These are phyloP conservation scores for Paramyrothecium roridum DNA, from an alignment of 2,329 filamentous ascomycete species.

Conservation along the genomic window DNA sequence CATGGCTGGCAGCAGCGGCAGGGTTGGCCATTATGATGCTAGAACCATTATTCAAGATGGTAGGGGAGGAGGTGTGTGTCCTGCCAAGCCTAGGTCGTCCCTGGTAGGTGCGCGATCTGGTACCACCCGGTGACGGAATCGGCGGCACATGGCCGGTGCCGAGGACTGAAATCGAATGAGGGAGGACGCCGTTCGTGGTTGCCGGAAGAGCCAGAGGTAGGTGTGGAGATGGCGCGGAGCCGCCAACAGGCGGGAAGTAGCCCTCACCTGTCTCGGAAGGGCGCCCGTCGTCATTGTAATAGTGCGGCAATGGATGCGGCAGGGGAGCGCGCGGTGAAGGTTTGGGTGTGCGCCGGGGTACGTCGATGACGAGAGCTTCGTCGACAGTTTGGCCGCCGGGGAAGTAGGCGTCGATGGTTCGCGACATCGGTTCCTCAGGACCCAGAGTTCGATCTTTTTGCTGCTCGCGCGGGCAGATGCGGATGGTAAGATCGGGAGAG, in stretches of 20 bases:
- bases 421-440: constrained; percentile 80
- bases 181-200: constrained; percentile 33
- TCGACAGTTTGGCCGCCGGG: constrained; percentile 84
- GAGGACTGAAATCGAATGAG: constrained; percentile 76
- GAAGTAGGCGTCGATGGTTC: constrained; percentile 77
- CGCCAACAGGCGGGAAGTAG: constrained; percentile 72
- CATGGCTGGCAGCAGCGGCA: constrained; percentile 29
- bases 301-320: constrained; percentile 30
- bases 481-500: constrained; percentile 80
- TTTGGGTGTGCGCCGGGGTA: constrained; percentile 76
- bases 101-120: constrained; percentile 51
- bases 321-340: constrained; percentile 63
- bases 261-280: constrained; percentile 70
- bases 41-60: constrained; percentile 51
- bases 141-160: constrained; percentile 76
- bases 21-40: constrained; percentile 28
- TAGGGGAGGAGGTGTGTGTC: constrained; percentile 80
- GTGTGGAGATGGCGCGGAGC: constrained; percentile 39
- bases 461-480: constrained; percentile 70
- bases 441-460: constrained; percentile 67
- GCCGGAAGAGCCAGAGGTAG: constrained; percentile 35
- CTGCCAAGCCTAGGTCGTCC: constrained; percentile 62
- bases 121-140: constrained; percentile 78
- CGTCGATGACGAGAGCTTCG: constrained; percentile 88
- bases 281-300: constrained; percentile 59